Base-by-base conservation (phyloP, 2,329 filamentous ascomycete species). In the Colletotrichum plurivorum region DNA sequence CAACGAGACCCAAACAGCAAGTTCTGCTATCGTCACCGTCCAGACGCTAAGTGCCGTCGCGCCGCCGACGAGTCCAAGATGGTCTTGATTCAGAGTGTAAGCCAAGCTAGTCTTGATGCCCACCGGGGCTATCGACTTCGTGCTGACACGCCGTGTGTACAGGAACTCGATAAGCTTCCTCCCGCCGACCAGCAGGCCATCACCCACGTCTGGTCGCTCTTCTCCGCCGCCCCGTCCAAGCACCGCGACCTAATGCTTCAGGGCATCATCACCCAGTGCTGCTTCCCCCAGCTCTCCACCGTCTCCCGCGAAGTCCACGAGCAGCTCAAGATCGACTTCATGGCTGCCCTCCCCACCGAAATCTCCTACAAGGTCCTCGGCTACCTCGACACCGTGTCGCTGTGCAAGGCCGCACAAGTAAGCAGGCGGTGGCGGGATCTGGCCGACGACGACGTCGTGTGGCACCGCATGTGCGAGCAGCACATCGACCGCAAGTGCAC, bases 401-500 rank as follows among this genome's bases (percentile, higher is more conserved):
- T 99, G 0, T 98, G 96, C 84, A 97, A 97, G 79, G 95, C 96
- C 1, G 94, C 96, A 0, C 95, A 98, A 79, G 96, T 99, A 63
- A 98, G 94, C 78, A 89, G 91, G 67, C 88, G 92, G 74, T 99
- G 96, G 96, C 89, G 94, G 71, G 89, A 89, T 66, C 84, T 99
- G 48, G 95, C 96, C n/a, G 96, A 98, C 75, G 95, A 98, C 77
- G 95, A 99, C 79, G 93, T 97, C 9, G 95, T 99, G 4, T 99
- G 96, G 96, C 93, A 96, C 77, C 92, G 90, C 72, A 96, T 97
- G 93, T 97, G 94, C 77, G 93, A 96, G 93, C 93, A 69, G 56
- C 95, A 97, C 79, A 97, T 98, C 74, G 94, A 97, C 78, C 87
- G 94, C 70, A 97, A 97, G 78, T 98, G 95, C 79, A 95, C 91